Evolutionary conservation across 2,329 filamentous ascomycete species (phyloP), one percentile per base, ranked within the genome.

Genomic region (Pleomassaria siparia): DNA sequence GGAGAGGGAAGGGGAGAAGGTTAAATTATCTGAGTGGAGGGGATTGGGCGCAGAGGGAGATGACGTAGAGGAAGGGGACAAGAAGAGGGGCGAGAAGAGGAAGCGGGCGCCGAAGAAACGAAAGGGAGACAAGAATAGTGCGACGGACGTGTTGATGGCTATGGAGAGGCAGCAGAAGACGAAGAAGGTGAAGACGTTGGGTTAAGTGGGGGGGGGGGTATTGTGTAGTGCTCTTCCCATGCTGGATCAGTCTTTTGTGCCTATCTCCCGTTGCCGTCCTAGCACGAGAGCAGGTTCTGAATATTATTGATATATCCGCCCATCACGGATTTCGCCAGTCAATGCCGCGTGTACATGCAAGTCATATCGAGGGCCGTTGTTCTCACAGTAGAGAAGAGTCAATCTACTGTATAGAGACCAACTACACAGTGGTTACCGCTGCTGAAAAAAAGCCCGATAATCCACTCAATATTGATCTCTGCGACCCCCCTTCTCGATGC

Each of bases 121-220:
- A 63, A 90, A 89, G 69, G 87, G 87, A 0, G 87, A 91, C 67
- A 84, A 73, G 49, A 89, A 97, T 64, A 92, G 79, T 71, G 88
- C 84, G 12, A 81, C 81, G 4, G 89, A 95, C 76, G 89, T 96
- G 44, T 74, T 95, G 76, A 82, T 82, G 48, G 88, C 90, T 22
- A 80, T 96, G 60, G 87, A 94, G 65, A n/a, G n/a, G n/a, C 76
- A 79, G 55, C 75, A 37, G 20, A 37, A 37, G n/a, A 13, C 8
- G 20, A 80, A 80, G 65, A 72, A 74, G 48, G 63, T 68, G 49
- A 64, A 61, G 54, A 54, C 58, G 7, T 30, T 53, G 40, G 52
- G 56, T 28, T 56, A 40, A 53, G 18, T 20, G 16, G 22, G 20
- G n/a, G n/a, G n/a, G n/a, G n/a, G n/a, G n/a, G n/a, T n/a, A n/a